These are phyloP conservation scores for Coprinopsis cinerea DNA, from an alignment of 768 basidiomycete species.

Conservation along the genomic window DNA sequence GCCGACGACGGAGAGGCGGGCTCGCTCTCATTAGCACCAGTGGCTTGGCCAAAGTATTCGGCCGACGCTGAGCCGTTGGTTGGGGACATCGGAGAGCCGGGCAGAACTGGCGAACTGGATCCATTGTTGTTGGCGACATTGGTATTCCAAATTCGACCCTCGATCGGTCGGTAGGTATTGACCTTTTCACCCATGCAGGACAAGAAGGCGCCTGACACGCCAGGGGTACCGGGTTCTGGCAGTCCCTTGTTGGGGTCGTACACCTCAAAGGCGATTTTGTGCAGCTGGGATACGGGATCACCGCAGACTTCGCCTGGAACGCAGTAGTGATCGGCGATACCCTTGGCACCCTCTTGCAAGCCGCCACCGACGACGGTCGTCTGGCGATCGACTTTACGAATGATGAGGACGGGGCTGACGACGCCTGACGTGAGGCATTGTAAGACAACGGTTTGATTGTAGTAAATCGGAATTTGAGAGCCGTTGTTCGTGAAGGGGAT, in stretches of 20 bases:
- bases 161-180: constrained; percentile 81
- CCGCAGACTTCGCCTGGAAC: constrained; percentile 83
- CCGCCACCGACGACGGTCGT: constrained; percentile 88
- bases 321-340: constrained; percentile 79
- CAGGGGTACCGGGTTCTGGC: constrained; percentile 75
- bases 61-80: constrained; percentile 46
- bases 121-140: constrained; percentile 39
- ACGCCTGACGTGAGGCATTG: constrained; percentile 94
- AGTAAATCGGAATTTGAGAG: constrained; percentile 86
- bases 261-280: constrained; percentile 93
- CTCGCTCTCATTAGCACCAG: constrained; percentile 57
- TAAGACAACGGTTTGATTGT: constrained; percentile 93
- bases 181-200: constrained; percentile 93
- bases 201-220: constrained; percentile 74
- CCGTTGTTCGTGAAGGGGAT: constrained; percentile 81
- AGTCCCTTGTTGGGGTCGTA: constrained; percentile 64
- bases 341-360: constrained; percentile 82
- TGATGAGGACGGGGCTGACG: constrained; percentile 88
- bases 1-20: constrained; percentile 63
- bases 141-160: constrained; percentile 75
- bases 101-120: constrained; percentile 52
- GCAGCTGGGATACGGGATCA: constrained; percentile 91
- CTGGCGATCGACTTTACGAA: constrained; percentile 89
- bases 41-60: constrained; percentile 60
- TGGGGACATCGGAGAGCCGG: constrained; percentile 66